Conservation (phyloP, 1,139 yeast genomes). For the Geotrichum australiense region DNA sequence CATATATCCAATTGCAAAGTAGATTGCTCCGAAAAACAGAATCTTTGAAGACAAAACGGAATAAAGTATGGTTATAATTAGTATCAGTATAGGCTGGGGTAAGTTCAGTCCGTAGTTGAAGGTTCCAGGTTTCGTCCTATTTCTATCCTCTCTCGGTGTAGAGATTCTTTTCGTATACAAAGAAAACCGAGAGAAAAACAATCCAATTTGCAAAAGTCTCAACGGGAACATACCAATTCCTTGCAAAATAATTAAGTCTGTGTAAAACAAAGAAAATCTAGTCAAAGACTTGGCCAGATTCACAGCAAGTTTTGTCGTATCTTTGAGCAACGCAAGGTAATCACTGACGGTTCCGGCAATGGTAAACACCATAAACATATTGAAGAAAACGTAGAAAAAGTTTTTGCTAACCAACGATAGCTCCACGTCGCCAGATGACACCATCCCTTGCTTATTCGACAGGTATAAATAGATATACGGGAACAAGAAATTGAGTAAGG, state of each 20-base stretch:
- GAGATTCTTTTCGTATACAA: slow-evolving; percentile 38
- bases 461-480: slow-evolving; percentile 72
- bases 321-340: slow-evolving; percentile 60
- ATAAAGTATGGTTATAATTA: slow-evolving; percentile 68
- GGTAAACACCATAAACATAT: slow-evolving; percentile 75
- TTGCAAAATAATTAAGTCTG: slow-evolving; percentile 72
- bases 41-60: slow-evolving; percentile 74
- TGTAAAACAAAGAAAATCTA: slow-evolving; percentile 67
- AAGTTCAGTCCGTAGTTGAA: slow-evolving; percentile 75
- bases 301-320: slow-evolving; percentile 72
- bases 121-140: slow-evolving; percentile 65
- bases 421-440: slow-evolving; percentile 77
- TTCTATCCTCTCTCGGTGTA: slow-evolving; percentile 62
- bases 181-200: slow-evolving; percentile 49
- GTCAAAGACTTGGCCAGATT: slow-evolving; percentile 66
- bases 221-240: slow-evolving; percentile 83
- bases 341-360: slow-evolving; percentile 50
- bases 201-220: slow-evolving; percentile 61
- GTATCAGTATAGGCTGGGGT: slow-evolving; percentile 72
- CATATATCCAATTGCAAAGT: slow-evolving; percentile 66
- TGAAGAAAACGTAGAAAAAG: slow-evolving; percentile 75
- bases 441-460: slow-evolving; percentile 62
- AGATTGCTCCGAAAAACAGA: slow-evolving; percentile 61
- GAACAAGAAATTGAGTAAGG: slow-evolving; percentile 60
- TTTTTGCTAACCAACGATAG: slow-evolving; percentile 71